Conservation (phyloP, 2,329 filamentous ascomycete species). For the Arthrobotrys musiformis region DNA sequence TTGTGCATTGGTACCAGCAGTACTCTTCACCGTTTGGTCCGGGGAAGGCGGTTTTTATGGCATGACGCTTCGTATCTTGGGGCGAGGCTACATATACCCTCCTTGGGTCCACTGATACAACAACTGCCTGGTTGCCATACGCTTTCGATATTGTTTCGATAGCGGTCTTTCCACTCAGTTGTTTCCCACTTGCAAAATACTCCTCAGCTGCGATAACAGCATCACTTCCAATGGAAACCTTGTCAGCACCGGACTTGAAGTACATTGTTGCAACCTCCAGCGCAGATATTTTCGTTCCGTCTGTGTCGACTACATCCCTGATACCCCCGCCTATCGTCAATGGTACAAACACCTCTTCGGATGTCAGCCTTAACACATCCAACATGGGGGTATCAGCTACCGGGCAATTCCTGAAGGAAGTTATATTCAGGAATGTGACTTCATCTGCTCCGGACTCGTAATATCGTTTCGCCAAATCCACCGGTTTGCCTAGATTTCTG, state of each 20-base stretch:
- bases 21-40: constrained; percentile 80
- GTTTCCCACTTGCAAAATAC: constrained; percentile 74
- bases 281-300: constrained; percentile 85
- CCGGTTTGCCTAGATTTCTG: constrained; percentile 94
- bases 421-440: constrained; percentile 98
- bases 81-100: constrained; percentile 82
- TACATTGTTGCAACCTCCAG: constrained; percentile 95
- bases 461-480: constrained; percentile 91
- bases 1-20: constrained; percentile 98
- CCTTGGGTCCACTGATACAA: constrained; percentile 93
- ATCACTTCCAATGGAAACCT: constrained; percentile 95
- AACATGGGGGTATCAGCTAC: constrained; percentile 94
- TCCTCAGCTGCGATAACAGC: constrained; percentile 92
- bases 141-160: constrained; percentile 94
- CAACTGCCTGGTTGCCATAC: constrained; percentile 96
- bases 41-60: constrained; percentile 74
- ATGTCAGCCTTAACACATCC: constrained; percentile 85
- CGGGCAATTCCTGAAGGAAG: constrained; percentile 94
- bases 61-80: constrained; percentile 77
- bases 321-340: constrained; percentile 96
- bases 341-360: constrained; percentile 92
- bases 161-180: constrained; percentile 81
- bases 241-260: constrained; percentile 96
- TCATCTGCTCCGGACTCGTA: constrained; percentile 98
- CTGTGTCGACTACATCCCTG: constrained; percentile 87